These are phyloP conservation scores for Fusarium buxicola DNA, from an alignment of 2,329 filamentous ascomycete species.

Conservation along the genomic window DNA sequence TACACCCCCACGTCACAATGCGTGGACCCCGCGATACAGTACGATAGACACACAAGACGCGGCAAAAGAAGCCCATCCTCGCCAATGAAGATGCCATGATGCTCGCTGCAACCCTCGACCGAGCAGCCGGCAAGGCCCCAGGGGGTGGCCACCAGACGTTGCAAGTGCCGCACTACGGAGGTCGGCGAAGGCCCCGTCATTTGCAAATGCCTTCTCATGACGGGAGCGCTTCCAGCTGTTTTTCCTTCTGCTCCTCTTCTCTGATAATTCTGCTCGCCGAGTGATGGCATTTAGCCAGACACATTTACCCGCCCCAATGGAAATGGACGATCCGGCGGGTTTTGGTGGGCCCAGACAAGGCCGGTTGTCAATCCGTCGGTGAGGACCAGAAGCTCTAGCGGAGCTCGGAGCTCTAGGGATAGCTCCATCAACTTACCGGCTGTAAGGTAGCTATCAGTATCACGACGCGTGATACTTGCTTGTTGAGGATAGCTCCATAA, in stretches of 20 bases:
- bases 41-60: no score
- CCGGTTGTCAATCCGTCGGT: slow-evolving; percentile 30
- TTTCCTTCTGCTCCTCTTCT: slow-evolving; percentile 1
- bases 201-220: slow-evolving; percentile 31
- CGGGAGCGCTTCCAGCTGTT: slow-evolving; percentile 32
- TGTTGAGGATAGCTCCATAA: background rate
- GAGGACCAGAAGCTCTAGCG: slow-evolving; percentile 11
- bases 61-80: slow-evolving; percentile 24
- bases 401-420: slow-evolving; percentile 10
- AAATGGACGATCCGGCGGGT: background rate
- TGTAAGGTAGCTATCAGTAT: no score
- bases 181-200: slow-evolving; percentile 20
- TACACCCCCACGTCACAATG: slow-evolving; percentile 28
- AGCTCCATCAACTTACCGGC: no score
- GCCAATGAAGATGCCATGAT: slow-evolving; percentile 33
- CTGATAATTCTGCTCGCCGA: slow-evolving; percentile 1
- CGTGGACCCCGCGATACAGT: slow-evolving; percentile 7
- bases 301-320: slow-evolving; percentile 38
- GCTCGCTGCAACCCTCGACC: slow-evolving; percentile 5
- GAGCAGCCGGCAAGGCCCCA: background rate
- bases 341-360: slow-evolving; percentile 15
- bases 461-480: background rate
- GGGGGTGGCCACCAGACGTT: slow-evolving; percentile 8
- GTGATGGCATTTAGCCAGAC: slow-evolving; percentile 20
- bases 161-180: slow-evolving; percentile 30